Evolutionary conservation across 2,329 filamentous ascomycete genomes (phyloP), one percentile per base, ranked within the genome.

Genomic region (Aaosphaeria arxii): DNA sequence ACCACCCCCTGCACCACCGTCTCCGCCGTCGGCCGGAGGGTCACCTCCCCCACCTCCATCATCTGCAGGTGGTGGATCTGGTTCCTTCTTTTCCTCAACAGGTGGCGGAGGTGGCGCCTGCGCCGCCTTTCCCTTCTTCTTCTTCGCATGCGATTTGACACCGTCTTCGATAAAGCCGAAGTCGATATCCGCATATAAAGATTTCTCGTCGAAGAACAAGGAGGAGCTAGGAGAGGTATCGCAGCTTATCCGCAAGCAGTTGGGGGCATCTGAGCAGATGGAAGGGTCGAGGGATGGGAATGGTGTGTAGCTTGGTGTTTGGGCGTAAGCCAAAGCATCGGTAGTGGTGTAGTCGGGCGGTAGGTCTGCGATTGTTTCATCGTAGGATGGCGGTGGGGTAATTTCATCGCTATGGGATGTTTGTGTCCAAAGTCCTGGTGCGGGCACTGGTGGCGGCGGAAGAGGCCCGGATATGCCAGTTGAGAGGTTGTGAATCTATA

Each of bases 151-250:
- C 44, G 75, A 65, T 33, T 68, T 71, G 51, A 76, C 58, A 32
- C 73, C 69, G 76, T 82, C 43, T 75, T 80, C 73, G 45, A 77
- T 69, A 29, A 76, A 80, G 24, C 73, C 72, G 49, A 87, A 81
- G 60, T 88, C 84, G 44, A 88, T 71, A 30, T 73, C 68, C 17
- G 71, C 61, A 56, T 64, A 61, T 24, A 59, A 46, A 36, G 58
- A 62, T 56, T 69, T 67, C 47, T 65, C 59, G 52, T 67, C 59
- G 13, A 66, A 28, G 42, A 59, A 62, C 33, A 67, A 49, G 11
- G 61, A 67, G 45, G 64, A 62, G 40, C 39, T 43, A 38, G 60
- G 61, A 31, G 60, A 63, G 7, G 59, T 63, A 51, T 60, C 51
- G 50, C 60, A 56, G 47, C 59, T 66, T 42, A 60, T 48, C 33